Evolutionary conservation across 2,329 filamentous ascomycete species (phyloP), one percentile per base, ranked within the genome.

Genomic region (Tolypocladium ophioglossoides): DNA sequence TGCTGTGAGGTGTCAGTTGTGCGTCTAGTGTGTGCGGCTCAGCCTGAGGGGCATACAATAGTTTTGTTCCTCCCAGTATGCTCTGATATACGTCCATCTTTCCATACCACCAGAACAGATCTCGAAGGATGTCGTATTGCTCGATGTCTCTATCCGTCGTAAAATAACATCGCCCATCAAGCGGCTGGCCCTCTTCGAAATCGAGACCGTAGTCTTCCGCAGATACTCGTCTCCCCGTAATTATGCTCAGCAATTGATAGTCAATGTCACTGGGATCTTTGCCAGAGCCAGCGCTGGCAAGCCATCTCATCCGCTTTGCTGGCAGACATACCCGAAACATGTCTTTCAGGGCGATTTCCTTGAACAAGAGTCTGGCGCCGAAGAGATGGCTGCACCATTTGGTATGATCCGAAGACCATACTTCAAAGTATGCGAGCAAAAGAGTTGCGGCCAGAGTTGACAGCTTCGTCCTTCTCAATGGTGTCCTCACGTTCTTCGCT

Each of bases 371-470:
- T 41, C 86, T 84, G 11, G 90, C 89, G 14, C 94, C 94, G 50
- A 89, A 83, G 39, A 97, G 75, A 70, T 97, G 94, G 57, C 88
- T 92, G 64, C 89, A 94, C 94, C 94, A 99, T 68, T 96, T 96
- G 54, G 87, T 84, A 63, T 97, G 92, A 61, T 99, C 92, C 24
- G 91, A 92, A 38, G 87, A 87, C 85, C 92, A 94, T 20, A 96
- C 89, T 68, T 97, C 94, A 64, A 95, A 97, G 67, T 91, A 97
- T 0, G 85, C 89, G 9, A 99, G 78, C 9, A 97, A 74, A 38
- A 96, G 75, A 0, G 89, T 91, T 2, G 91, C 91, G 9, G 91
- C 92, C n/a, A 97, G 74, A 0, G 91, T 96, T 1, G 89, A 84
- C 10, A 89, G 81, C 54, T 90, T 84, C 10, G 85, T 83, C 52